Percentiles rank a stretch among this genome's conserved stretches.
These are phyloP conservation scores for Hypoxylon trugodes DNA, from an alignment of 495 filamentous ascomycete species.

Conservation along the genomic window DNA sequence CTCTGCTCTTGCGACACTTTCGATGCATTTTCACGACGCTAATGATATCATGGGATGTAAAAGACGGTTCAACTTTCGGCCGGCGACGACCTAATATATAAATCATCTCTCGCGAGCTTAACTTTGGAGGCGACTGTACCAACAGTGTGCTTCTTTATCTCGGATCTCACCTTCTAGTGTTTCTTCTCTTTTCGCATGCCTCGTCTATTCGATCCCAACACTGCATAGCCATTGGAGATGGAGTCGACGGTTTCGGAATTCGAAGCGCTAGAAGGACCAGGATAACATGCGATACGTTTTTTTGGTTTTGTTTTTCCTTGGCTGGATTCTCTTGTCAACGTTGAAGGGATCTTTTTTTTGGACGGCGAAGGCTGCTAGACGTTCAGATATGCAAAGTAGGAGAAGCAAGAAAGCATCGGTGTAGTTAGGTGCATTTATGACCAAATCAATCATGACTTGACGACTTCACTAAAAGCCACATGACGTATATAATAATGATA, in stretches of 20 bases:
- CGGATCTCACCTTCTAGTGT: constrained; percentile 31
- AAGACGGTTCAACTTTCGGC: constrained; percentile 53
- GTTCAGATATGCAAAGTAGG: constrained; percentile 36
- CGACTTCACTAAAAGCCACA: constrained; percentile 33
- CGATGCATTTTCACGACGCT: constrained; percentile 46
- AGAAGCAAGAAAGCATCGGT: constrained; percentile 38
- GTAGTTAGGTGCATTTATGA: constrained; percentile 48
- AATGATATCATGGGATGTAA: constrained; percentile 46
- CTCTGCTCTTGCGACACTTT: constrained; percentile 37
- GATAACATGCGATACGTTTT: constrained; percentile 17
- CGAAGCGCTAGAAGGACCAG: constrained; percentile 40
- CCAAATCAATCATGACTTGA: constrained; percentile 47
- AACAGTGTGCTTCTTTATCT: constrained; percentile 34
- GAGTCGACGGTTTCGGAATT: constrained; percentile 37
- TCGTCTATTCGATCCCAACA: constrained; percentile 38
- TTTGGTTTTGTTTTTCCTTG: constrained; percentile 34
- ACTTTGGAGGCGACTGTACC: constrained; percentile 33
- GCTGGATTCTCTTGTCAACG: constrained; percentile 24
- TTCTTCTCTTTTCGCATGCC: constrained; percentile 30
- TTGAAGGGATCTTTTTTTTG: constrained; percentile 17
- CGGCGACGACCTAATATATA: constrained; percentile 57
- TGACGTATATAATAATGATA: constrained; percentile 2
- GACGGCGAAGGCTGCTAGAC: constrained; percentile 34
- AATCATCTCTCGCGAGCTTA: constrained; percentile 47
- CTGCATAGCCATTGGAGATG: constrained; percentile 38